Evolutionary conservation across 768 basidiomycete genomes (phyloP).

Genomic region (Boletus sensibilis): DNA sequence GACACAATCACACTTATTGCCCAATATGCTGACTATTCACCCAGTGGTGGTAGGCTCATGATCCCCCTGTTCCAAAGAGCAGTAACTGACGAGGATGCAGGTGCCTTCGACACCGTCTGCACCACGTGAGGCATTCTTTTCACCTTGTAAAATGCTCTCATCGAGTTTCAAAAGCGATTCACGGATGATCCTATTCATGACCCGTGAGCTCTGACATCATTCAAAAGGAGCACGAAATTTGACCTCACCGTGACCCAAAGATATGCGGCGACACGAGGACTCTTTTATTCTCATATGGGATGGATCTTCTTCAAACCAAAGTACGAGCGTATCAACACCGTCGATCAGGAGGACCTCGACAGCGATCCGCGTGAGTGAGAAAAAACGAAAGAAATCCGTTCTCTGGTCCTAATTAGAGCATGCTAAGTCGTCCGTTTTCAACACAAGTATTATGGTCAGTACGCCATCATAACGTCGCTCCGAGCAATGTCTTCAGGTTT

Average conservation of each 20-base stretch:
- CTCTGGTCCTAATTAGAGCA: not conserved
- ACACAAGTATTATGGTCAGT: conserved; percentile 12
- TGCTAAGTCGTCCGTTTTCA: conserved; percentile 8
- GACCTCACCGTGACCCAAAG: not conserved
- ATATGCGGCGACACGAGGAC: conserved; percentile 10
- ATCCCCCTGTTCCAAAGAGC: not conserved
- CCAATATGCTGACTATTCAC: not conserved
- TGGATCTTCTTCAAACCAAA: conserved; percentile 13
- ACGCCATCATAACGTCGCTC: not conserved
- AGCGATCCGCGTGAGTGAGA: conserved; percentile 8
- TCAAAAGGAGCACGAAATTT: not conserved
- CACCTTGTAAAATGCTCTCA: not conserved
- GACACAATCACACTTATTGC: not conserved
- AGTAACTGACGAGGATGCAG: not conserved
- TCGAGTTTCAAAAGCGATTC: not conserved
- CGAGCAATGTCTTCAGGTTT: not conserved
- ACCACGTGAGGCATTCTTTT: conserved; percentile 2
- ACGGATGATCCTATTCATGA: conserved; percentile 14
- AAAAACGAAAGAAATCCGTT: not conserved
- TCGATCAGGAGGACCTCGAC: conserved; percentile 9
- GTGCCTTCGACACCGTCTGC: conserved; percentile 13
- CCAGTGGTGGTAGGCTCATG: conserved; percentile 10
- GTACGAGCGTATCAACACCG: conserved; percentile 5
- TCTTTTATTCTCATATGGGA: conserved; percentile 11
- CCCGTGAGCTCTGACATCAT: conserved; percentile 3